Evolutionary conservation across 2,329 filamentous ascomycete species (phyloP).

Genomic region (Venturia oleaginea): DNA sequence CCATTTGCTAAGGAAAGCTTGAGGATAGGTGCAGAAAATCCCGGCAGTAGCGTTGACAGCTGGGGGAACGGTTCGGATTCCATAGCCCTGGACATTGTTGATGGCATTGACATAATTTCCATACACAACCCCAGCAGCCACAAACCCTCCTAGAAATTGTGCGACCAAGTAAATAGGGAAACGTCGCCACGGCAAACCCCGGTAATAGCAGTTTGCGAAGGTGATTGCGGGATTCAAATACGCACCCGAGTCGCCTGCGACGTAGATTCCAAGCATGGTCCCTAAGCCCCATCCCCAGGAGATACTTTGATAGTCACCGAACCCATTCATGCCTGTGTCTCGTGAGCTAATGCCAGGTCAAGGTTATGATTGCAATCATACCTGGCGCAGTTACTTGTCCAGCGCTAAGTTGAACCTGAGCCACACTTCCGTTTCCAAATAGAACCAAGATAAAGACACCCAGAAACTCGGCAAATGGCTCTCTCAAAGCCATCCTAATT

Average conservation of each 20-base stretch:
- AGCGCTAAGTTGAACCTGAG: conserved; percentile 33
- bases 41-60: conserved; percentile 52
- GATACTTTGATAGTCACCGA: conserved; percentile 33
- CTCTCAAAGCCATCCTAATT: conserved; percentile 29
- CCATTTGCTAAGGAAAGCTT: conserved; percentile 54
- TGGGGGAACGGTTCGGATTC: conserved; percentile 53
- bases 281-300: conserved; percentile 30
- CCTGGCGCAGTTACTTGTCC: conserved; percentile 32
- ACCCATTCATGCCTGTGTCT: conserved; percentile 21
- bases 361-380: conserved; percentile 15
- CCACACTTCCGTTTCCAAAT: conserved; percentile 37
- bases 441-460: conserved; percentile 34
- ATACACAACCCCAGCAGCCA: conserved; percentile 48
- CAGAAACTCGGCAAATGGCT: conserved; percentile 38
- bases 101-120: conserved; percentile 58
- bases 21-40: conserved; percentile 67
- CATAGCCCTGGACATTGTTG: conserved; percentile 52
- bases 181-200: conserved; percentile 59
- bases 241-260: conserved; percentile 54
- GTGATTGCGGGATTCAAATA: conserved; percentile 61
- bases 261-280: conserved; percentile 48
- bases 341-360: neutral
- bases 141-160: conserved; percentile 59
- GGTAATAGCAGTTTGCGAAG: conserved; percentile 58
- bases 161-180: conserved; percentile 59